Evolutionary conservation across 345 rosid genomes (phyloP), one percentile per base, ranked within the genome.

Genomic region (Syzygium oleosum): DNA sequence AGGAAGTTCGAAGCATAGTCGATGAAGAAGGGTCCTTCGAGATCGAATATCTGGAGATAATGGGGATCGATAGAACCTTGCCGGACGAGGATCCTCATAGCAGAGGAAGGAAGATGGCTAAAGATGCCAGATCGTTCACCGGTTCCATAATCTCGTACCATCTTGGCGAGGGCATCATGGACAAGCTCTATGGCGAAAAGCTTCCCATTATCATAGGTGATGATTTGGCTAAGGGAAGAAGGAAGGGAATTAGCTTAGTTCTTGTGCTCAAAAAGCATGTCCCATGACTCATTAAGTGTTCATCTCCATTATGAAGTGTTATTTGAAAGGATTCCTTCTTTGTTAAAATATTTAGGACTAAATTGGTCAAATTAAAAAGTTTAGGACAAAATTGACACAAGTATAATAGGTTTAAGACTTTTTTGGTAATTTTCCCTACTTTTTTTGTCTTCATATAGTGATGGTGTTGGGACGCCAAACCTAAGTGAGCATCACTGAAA

Each of bases 71-170:
- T 6, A 89, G 79, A 41, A 8, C 3, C 14, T 23, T 38, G 15
- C 41, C 58, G 27, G 85, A 19, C 1, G n/a, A 63, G 78, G 25
- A 34, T 43, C 27, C 27, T 5, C 51, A 58, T 86, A n/a, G 17
- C 11, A 58, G 38, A 46, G 85, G n/a, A 12, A 21, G 58, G 87
- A n/a, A 23, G 46, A 13, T 55, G 49, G 61, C 85, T 17, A 86
- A 84, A 15, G 4, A 0, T 27, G 1, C 38, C 3, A 88, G 87
- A 54, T 25, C 88, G 25, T 84, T 88, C 87, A 68, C 89, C 13
- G 87, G 85, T 15, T 58, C 87, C 17, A 77, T 88, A 56, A 77
- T 88, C 29, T 86, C 88, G 23, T 84, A 51, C 85, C 88, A 90
- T 61, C 87, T 88, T 51, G 87, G 89, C 9, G 55, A 7, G 80